Base-by-base conservation (phyloP, 208 protist genomes). In the Paratrypanosoma confusum region DNA sequence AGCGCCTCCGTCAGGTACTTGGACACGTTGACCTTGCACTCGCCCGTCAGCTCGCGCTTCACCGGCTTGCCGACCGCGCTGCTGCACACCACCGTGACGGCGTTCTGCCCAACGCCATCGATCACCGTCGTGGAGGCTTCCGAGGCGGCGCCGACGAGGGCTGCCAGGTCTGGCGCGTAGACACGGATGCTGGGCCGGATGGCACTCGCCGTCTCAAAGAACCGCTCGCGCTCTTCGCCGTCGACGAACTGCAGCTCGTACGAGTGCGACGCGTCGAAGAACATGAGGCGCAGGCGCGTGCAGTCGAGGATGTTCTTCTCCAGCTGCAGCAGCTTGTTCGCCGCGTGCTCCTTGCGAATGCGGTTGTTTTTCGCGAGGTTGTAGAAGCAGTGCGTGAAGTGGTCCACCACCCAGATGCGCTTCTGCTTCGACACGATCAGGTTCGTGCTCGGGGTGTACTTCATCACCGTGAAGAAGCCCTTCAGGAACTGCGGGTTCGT, bases 391-490 rank as follows among this genome's bases (percentile, higher is more conserved):
- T 48, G 21, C 16, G 34, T 46, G 36, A 71, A 75, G 37, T 68
- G 60, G 47, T 75, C 66, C 27, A 71, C 54, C 26, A 68, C 62
- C 66, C 66, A 75, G 17, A 71, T 32, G 13, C 62, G 50, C 20
- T 68, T 67, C 24, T 51, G 51, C 16, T 24, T 41, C 10, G 44
- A 29, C n/a, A 38, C 57, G 31, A 61, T 37, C 8, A 62, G 48
- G 34, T 18, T 47, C 11, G 27, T 35, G n/a, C 17, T 20, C 17
- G 60, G 53, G n/a, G 52, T 67, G 43, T 51, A 67, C 37, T 57
- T 67, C 53, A 64, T 53, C 3, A 67, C 25, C 16, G 54, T 57
- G 37, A 67, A 67, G 28, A 52, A 67, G 11, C 45, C 48, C 22
- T 67, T 67, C 35, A 67, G 54, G 35, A 57, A 67, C 23, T 61